These are phyloP conservation scores for Moesziomyces globuligerus DNA, from an alignment of 1,284 basidiomycete genomes.

Conservation along the genomic window DNA sequence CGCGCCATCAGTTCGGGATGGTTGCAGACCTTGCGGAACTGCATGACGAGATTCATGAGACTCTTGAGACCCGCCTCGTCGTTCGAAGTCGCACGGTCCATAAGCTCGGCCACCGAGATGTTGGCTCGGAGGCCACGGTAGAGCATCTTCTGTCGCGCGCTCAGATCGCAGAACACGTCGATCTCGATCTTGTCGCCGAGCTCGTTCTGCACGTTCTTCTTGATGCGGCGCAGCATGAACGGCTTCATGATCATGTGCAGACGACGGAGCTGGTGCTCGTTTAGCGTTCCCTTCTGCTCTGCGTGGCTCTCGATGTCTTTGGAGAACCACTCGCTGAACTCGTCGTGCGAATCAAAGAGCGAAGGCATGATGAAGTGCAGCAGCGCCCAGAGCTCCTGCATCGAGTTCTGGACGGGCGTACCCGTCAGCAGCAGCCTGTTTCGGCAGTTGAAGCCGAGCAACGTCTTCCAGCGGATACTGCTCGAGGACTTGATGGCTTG, in stretches of 20 bases:
- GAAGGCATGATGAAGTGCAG: constrained; percentile 99
- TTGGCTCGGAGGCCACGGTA: constrained; percentile 91
- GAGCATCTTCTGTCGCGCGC: constrained; percentile 89
- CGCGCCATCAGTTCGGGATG: constrained; percentile 98
- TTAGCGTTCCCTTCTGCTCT: constrained; percentile 83
- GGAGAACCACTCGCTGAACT: constrained; percentile 99
- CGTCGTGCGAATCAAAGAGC: constrained; percentile 98
- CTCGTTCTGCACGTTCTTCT: constrained; percentile 99
- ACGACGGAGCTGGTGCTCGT: constrained; percentile 93
- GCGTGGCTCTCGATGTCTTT: constrained; percentile 94
- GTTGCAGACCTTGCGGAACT: constrained; percentile 99
- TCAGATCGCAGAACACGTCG: constrained; percentile 93
- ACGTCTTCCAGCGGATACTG: constrained; percentile 97
- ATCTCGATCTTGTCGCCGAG: constrained; percentile 99
- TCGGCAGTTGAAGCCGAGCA: constrained; percentile 93
- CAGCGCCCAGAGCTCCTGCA: constrained; percentile 99
- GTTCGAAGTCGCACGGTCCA: constrained; percentile 88
- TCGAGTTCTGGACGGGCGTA: constrained; percentile 98
- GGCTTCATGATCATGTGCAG: constrained; percentile 99
- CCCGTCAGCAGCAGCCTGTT: constrained; percentile 95
- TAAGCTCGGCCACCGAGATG: constrained; percentile 91
- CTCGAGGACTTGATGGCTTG: constrained; percentile 99
- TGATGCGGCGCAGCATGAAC: constrained; percentile 97
- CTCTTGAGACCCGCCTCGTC: constrained; percentile 90
- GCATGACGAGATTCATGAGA: constrained; percentile 99